Evolutionary conservation across 805 yeast genomes (phyloP).

Genomic region (Wickerhamomyces strasburgensis): DNA sequence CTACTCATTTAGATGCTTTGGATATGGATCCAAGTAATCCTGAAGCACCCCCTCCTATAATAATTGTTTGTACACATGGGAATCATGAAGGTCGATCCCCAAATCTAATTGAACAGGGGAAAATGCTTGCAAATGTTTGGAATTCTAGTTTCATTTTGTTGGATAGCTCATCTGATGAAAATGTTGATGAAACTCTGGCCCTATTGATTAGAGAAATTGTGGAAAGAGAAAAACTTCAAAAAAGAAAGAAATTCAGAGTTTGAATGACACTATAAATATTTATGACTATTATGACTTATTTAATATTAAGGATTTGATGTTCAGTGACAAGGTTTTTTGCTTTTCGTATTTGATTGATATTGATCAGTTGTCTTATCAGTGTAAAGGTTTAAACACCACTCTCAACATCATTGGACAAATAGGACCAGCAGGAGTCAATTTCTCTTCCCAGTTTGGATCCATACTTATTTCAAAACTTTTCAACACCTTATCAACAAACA

Average conservation of each 20-base stretch:
- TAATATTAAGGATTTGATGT: too few relatives aligned
- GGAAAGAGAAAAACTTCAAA: conserved; percentile 36
- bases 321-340: too few relatives aligned
- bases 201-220: conserved; percentile 55
- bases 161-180: conserved; percentile 46
- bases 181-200: conserved; percentile 54
- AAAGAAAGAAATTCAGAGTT: conserved; percentile 10
- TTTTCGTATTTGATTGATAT: too few relatives aligned
- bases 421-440: conserved; percentile 55
- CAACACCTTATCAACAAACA: conserved; percentile 34
- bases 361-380: too few relatives aligned
- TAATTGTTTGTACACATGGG: conserved; percentile 61
- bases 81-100: conserved; percentile 58
- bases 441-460: conserved; percentile 42
- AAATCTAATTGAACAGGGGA: conserved; percentile 51
- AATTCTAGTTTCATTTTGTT: conserved; percentile 58
- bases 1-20: conserved; percentile 28
- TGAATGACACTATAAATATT: too few relatives aligned
- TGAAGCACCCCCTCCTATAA: conserved; percentile 56
- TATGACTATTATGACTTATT: too few relatives aligned
- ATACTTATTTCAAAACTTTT: conserved; percentile 31
- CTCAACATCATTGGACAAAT: conserved; percentile 40
- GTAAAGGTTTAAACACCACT: conserved; percentile 4
- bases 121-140: conserved; percentile 54
- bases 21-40: conserved; percentile 33